phyloP scores from a whole-genome alignment of 2,329 filamentous ascomycete species.

The Endocalyx cinctus region DNA sequence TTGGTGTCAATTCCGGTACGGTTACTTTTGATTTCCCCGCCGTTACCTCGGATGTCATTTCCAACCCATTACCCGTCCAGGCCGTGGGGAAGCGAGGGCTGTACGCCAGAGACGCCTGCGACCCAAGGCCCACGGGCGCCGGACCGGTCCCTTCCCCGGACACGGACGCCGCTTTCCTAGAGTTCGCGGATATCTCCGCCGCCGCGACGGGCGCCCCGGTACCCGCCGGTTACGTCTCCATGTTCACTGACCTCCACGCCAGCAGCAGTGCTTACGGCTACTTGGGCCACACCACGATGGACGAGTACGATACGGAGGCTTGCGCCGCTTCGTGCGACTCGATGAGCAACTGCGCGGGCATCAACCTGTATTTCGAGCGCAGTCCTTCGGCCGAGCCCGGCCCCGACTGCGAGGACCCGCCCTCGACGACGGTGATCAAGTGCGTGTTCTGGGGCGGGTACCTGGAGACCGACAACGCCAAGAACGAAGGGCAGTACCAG shows the following conservation, averaged over 20 bases:
- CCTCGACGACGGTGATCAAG: conserved; percentile 22
- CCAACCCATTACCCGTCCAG: conserved; percentile 15
- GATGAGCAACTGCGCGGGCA: conserved; percentile 17
- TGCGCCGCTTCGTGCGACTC: conserved; percentile 19
- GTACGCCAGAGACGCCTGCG: conserved; percentile 13
- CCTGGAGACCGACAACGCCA: conserved; percentile 17
- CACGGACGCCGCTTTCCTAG: conserved; percentile 25
- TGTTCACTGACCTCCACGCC: conserved; percentile 26
- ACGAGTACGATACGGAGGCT: conserved; percentile 17
- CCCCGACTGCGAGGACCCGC: conserved; percentile 13
- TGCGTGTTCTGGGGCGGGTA: conserved; percentile 25
- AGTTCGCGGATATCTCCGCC: conserved; percentile 12
- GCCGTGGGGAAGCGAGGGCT: conserved; percentile 8
- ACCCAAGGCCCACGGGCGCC: conserved; percentile 17
- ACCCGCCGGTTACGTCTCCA: conserved; percentile 27
- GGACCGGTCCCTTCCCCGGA: conserved; percentile 28
- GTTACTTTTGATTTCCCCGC: conserved; percentile 23
- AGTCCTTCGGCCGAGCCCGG: conserved; percentile 20
- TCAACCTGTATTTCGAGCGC: conserved; percentile 27
- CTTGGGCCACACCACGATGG: conserved; percentile 18
- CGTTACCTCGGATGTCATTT: conserved; percentile 19
- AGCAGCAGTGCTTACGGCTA: conserved; percentile 28
- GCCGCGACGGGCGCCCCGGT: conserved; percentile 18
- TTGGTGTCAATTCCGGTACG: conserved; percentile 21
- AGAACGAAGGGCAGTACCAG: conserved; percentile 16